Evolutionary conservation across 768 basidiomycete species (phyloP), one percentile per base, ranked within the genome.

Genomic region (Dioszegia crocea): DNA sequence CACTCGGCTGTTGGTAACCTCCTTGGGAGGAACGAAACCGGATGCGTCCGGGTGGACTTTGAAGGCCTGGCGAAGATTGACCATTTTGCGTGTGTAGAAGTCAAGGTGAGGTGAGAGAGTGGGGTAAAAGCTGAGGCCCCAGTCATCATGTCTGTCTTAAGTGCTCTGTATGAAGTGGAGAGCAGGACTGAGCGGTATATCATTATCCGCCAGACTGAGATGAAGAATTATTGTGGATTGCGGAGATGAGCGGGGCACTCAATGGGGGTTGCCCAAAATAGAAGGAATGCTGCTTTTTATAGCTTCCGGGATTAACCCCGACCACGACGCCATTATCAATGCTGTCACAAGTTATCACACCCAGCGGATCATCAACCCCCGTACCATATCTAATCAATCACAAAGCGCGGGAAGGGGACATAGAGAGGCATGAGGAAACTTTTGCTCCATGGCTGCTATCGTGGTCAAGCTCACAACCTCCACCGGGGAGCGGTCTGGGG

Each of bases 11-110:
- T 53, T 53, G 36, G 38, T 39, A 14, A 40, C 38, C 27, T 53
- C 51, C 38, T 53, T 53, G n/a, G 51, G 51, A 39, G 51, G 51
- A 26, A 41, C 17, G 8, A 11, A 17, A 9, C 39, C 51, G 9
- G 6, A n/a, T 1, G 51, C 36, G 24, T 39, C 39, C 8, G 39
- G 33, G 14, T 39, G 33, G 16, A 41, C 36, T 19, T 24, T 33
- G 51, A 53, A 53, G 23, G 51, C 51, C 12, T 38, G 10, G 51
- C 33, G 33, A 39, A 53, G 51, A 38, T 53, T 53, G 36, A 53
- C 51, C 51, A 53, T 53, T 10, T 31, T 33, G 17, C 4, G 21
- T 46, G 21, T 38, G 17, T 38, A 38, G 36, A 38, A 38, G 36
- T 38, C 10, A 17, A 38, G 17, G 36, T 38, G 17, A 38, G 36